Percentiles rank a stretch among this genome's conserved stretches.
Conservation (phyloP, 495 filamentous ascomycete species). For the Emericellopsis terricola region DNA sequence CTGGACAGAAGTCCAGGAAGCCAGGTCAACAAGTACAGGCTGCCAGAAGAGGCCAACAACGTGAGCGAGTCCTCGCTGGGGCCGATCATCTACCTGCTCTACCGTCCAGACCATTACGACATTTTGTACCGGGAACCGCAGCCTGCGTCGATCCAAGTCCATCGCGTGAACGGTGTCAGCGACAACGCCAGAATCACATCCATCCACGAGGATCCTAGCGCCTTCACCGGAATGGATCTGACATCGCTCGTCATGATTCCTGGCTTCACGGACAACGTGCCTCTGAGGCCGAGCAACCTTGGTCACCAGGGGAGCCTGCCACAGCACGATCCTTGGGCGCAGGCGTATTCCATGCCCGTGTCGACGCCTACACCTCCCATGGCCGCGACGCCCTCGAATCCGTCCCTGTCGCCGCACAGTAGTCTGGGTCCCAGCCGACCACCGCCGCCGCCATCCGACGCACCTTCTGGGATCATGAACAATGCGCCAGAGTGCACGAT, state of each 20-base stretch:
- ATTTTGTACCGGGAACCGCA: constrained; percentile 60
- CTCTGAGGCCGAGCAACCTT: constrained; percentile 13
- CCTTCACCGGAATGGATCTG: constrained; percentile 18
- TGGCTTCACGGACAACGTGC: constrained; percentile 13
- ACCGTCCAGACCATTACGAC: constrained; percentile 78
- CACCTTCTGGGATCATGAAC: constrained; percentile 17
- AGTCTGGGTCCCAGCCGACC: constrained; percentile 7
- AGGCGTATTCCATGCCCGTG: constrained; percentile 11
- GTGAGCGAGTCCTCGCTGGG: constrained; percentile 25
- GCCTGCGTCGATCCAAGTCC: constrained; percentile 29
- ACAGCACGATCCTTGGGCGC: not conserved
- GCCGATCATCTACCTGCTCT: constrained; percentile 30
- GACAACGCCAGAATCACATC: constrained; percentile 18
- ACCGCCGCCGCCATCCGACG: constrained; percentile 27
- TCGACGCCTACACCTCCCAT: constrained; percentile 8
- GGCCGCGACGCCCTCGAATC: constrained; percentile 11
- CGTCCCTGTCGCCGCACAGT: constrained; percentile 12
- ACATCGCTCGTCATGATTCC: constrained; percentile 27
- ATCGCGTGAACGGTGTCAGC: constrained; percentile 22
- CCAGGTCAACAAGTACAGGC: constrained; percentile 59
- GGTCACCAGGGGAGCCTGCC: constrained; percentile 9
- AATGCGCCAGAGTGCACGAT: constrained; percentile 8
- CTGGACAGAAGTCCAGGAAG: constrained; percentile 73
- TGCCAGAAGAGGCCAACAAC: constrained; percentile 37
- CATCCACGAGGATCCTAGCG: constrained; percentile 19